Evolutionary conservation across 208 protist species (phyloP), one percentile per base, ranked within the genome.

Genomic region (Trypanosoma congolense): DNA sequence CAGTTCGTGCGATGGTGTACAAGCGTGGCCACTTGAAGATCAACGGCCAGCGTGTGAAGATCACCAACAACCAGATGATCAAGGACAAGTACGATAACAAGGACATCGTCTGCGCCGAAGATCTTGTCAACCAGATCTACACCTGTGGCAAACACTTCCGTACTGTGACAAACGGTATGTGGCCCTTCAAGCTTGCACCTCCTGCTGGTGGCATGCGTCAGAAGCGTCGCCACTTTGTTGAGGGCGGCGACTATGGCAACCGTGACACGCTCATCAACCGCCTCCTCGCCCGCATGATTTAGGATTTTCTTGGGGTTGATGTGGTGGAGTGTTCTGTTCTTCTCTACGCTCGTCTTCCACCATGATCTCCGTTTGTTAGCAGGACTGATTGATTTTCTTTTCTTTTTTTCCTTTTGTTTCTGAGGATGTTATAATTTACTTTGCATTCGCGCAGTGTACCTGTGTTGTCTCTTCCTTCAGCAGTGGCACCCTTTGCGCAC

Each of bases 41-140:
- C 60, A 96, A 99, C 77, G 77, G 83, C 33, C 90, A 99, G 82
- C 96, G 98, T 66, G 82, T 99, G 56, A 96, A 97, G 64, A 84
- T 99, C 70, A 83, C 53, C 49, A 81, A 95, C 73, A 99, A 99
- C 73, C 69, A 91, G 56, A 81, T 99, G 52, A 93, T 99, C 65
- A 93, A 98, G 75, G 58, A 96, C 46, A 64, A 74, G 56, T 96
- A 99, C 56, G 87, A 98, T 77, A 80, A 90, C 67, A 67, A 92
- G 43, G 88, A 86, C 51, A 83, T 99, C 56, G 80, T 99, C 45
- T 99, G 97, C 71, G 83, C 97, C 38, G 99, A 99, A 87, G 99
- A 99, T 65, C 55, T 99, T 22, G 94, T 99, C 70, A 97, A 99
- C 95, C 97, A 99, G 90, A 98, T 99, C 82, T 95, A 91, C 95